phyloP scores from a whole-genome alignment of 176 grass and related monocot species.

The Oryza meyeriana region DNA sequence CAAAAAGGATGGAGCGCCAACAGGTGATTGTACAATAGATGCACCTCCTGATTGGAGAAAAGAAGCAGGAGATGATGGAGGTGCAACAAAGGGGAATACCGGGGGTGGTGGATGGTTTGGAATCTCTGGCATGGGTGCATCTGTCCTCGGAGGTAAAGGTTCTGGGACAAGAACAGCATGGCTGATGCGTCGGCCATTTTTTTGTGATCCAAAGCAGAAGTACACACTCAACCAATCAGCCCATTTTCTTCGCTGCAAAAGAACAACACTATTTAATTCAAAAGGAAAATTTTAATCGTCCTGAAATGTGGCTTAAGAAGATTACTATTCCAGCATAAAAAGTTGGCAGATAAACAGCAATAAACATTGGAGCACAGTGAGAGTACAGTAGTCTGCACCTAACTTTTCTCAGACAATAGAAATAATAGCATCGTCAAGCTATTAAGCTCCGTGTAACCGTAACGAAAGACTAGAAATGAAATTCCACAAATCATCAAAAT shows the following conservation, averaged over 20 bases:
- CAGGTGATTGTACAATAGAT: slow-evolving; percentile 71
- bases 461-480: not conserved
- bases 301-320: not conserved
- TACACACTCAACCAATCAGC: slow-evolving; percentile 66
- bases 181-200: slow-evolving; percentile 62
- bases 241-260: slow-evolving; percentile 90
- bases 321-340: not conserved
- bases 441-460: not conserved
- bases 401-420: not conserved
- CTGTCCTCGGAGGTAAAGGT: slow-evolving; percentile 46
- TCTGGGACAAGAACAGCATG: slow-evolving; percentile 79
- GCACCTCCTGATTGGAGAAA: slow-evolving; percentile 86
- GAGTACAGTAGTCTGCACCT: not conserved
- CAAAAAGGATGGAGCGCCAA: slow-evolving; percentile 52
- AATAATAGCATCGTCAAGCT: not conserved
- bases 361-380: not conserved
- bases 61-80: slow-evolving; percentile 86
- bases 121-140: slow-evolving; percentile 50
- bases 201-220: slow-evolving; percentile 91
- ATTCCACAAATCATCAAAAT: not conserved
- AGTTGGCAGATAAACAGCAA: not conserved
- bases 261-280: slow-evolving; percentile 2
- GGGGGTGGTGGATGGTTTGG: slow-evolving; percentile 52
- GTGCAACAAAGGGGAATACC: slow-evolving; percentile 69
- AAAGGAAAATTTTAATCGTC: not conserved